Percentiles rank a stretch among this genome's conserved stretches.
phyloP scores from a whole-genome alignment of 257 asterid genomes.

The Parsonsia alboflavescens region DNA sequence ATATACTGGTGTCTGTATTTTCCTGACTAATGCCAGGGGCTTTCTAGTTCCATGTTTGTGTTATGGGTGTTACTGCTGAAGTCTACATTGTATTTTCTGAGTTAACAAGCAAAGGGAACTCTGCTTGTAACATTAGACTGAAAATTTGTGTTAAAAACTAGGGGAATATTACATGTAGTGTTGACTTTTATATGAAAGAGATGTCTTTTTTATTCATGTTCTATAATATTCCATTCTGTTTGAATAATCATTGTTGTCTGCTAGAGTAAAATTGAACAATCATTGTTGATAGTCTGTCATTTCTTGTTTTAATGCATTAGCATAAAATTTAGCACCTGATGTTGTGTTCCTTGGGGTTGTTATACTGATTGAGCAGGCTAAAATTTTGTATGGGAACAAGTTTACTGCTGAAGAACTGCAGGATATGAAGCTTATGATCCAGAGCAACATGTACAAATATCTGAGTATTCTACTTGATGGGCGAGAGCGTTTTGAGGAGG shows the following conservation, averaged over 20 bases:
- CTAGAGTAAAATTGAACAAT: background rate
- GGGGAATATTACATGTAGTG: background rate
- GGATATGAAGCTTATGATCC: constrained; percentile 92
- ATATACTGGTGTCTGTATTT: background rate
- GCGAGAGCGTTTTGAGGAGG: constrained; percentile 95
- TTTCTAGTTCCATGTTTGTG: background rate
- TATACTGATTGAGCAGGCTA: constrained; percentile 52
- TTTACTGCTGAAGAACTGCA: constrained; percentile 68
- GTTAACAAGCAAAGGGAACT: background rate
- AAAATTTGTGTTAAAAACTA: background rate
- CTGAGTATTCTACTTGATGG: constrained; percentile 91
- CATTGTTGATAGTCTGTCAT: background rate
- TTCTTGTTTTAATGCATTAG: background rate
- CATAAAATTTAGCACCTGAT: background rate
- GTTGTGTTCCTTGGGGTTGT: background rate
- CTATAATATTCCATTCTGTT: background rate
- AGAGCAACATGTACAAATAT: constrained; percentile 86
- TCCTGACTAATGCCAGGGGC: background rate
- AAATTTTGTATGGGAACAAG: constrained; percentile 72
- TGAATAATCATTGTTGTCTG: background rate
- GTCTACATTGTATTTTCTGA: background rate
- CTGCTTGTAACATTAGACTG: background rate
- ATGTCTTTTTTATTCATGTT: background rate
- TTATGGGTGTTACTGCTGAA: background rate
- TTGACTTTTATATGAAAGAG: background rate